Evolutionary conservation across 345 rosid genomes (phyloP).

Genomic region (Noccaea bulbosa): DNA sequence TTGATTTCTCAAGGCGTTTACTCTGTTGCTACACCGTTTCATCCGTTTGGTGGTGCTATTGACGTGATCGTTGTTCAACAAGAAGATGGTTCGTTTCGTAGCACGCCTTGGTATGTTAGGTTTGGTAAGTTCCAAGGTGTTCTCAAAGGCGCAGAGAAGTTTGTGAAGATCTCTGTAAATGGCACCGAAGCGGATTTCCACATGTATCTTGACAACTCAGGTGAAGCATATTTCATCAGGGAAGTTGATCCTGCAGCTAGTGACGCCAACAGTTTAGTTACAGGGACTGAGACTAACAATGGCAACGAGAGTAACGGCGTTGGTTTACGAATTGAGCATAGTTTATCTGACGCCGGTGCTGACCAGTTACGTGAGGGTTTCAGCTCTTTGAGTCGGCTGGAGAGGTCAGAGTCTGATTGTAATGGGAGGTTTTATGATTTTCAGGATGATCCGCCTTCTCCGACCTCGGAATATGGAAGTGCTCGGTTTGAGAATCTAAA

Average conservation of each 20-base stretch:
- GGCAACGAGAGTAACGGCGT: conserved; percentile 32
- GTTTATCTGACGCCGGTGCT: conserved; percentile 66
- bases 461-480: conserved; percentile 62
- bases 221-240: conserved; percentile 84
- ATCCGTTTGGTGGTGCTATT: conserved; percentile 96
- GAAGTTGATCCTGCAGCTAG: conserved; percentile 61
- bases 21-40: conserved; percentile 93
- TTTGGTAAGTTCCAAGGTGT: conserved; percentile 98
- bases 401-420: conserved; percentile 75
- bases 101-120: conserved; percentile 93
- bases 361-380: conserved; percentile 50
- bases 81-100: conserved; percentile 77
- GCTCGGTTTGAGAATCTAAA: conserved; percentile 54
- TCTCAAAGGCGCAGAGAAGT: conserved; percentile 82
- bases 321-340: conserved; percentile 60
- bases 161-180: conserved; percentile 76
- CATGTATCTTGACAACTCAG: conserved; percentile 92
- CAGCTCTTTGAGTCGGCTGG: conserved; percentile 50
- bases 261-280: conserved; percentile 31
- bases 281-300: conserved; percentile 31
- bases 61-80: conserved; percentile 91
- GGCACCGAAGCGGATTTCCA: conserved; percentile 79
- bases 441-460: conserved; percentile 65
- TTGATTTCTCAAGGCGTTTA: conserved; percentile 83
- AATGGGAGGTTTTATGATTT: conserved; percentile 70